phyloP scores from a whole-genome alignment of 768 basidiomycete species.

The Trametes sanguinea region DNA sequence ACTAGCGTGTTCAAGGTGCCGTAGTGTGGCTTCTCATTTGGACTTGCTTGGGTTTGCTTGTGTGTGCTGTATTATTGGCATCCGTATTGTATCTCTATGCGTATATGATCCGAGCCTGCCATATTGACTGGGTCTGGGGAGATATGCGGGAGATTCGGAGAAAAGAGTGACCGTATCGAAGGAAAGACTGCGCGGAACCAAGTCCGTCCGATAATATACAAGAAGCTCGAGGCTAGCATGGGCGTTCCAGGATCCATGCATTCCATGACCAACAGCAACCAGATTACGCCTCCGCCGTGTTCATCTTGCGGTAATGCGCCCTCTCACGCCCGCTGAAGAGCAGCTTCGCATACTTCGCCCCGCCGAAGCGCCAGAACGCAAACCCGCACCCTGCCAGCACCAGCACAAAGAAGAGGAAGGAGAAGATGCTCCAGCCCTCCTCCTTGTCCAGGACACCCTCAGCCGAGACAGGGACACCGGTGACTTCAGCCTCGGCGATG shows the following conservation, averaged over 20 bases:
- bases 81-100: slow-evolving; percentile 3
- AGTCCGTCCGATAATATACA: background rate
- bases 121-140: too few species aligned
- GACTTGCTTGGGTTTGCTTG: background rate
- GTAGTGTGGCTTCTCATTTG: background rate
- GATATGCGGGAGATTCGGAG: background rate
- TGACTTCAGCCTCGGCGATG: slow-evolving; percentile 21
- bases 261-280: background rate
- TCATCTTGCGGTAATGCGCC: slow-evolving; percentile 24
- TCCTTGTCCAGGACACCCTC: slow-evolving; percentile 12
- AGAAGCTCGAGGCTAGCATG: background rate
- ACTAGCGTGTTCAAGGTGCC: slow-evolving; percentile 22
- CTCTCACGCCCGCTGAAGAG: slow-evolving; percentile 36
- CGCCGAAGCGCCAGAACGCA: slow-evolving; percentile 52
- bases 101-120: background rate
- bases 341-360: slow-evolving; percentile 46
- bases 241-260: background rate
- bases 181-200: background rate
- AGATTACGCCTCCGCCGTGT: slow-evolving; percentile 7
- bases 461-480: slow-evolving; percentile 6
- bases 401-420: slow-evolving; percentile 32
- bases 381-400: slow-evolving; percentile 47
- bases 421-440: slow-evolving; percentile 27
- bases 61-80: background rate
- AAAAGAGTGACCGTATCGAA: background rate